Base-by-base conservation (phyloP, 345 rosid genomes). In the Dipteronia sinensis region DNA sequence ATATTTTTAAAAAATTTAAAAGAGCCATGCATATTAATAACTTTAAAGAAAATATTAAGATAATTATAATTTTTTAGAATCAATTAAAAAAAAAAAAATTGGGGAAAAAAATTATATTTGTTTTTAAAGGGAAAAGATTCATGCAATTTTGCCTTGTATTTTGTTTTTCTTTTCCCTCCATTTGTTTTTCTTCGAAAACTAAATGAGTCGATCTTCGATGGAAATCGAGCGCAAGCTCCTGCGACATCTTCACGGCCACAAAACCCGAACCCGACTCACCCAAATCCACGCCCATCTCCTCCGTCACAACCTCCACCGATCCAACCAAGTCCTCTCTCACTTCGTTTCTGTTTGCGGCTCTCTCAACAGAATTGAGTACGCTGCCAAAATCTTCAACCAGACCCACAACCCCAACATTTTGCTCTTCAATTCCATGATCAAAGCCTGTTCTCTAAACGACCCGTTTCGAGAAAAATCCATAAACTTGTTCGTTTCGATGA, bases 261-360 rank as follows among this genome's bases (percentile, higher is more conserved):
- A 80, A 46, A 88, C 92, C 27, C 87, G 93, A 65, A 82, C 78
- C 42, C 85, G 78, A n/a, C 87, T 91, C 76, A 84, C 82, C 20
- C 83, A 91, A 87, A 89, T 90, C 69, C 95, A 92, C 76, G 93
- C 89, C 31, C 92, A 86, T 77, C 82, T 91, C 71, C 85, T 91
- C 80, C 94, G 91, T 70, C 90, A 88, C 64, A 82, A 75, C 40
- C 89, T 88, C 38, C 83, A 85, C 80, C 89, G 84, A 13, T 81
- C 87, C 82, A 93, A 87, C 79, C 91, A 83, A 51, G 76, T 91
- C 71, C 80, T 90, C 65, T 80, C 92, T 10, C 97, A 92, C 73
- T 92, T 90, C 82, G 87, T 91, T 82, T 87, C 92, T 72, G 88
- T 92, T 71, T 91, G 95, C 49, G 91, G 90, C 17, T 78, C 93